Evolutionary conservation across 2,329 filamentous ascomycete species (phyloP), one percentile per base, ranked within the genome.

Genomic region (Xylaria sp.): DNA sequence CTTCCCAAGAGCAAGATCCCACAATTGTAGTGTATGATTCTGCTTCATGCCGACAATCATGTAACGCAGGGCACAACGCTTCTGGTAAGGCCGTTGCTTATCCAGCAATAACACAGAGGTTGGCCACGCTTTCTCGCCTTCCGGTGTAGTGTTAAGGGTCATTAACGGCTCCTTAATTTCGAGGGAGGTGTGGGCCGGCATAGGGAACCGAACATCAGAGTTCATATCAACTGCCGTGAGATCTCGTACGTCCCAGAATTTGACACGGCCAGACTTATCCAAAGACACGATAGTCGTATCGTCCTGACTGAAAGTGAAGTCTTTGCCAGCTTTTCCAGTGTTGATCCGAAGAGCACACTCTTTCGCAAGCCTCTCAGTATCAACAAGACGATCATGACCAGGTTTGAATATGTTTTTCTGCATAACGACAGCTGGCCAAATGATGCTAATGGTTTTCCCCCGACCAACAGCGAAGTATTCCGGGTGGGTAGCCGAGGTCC

Each of bases 41-140:
- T 99, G 96, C 84, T 98, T 97, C 89, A 98, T 93, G 75, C 96
- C 96, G 70, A 99, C 93, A 78, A 99, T 91, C 83, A 99, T 91
- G 83, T 99, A 99, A 69, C 96, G 90, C 70, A 97, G 86, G 56
- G 97, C 94, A 76, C 92, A 91, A 68, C 92, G 91, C 82, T 96
- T 97, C 82, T 91, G 89, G 81, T 97, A 97, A 53, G 96, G 94
- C 70, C 94, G 92, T 81, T 94, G 90, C 85, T 98, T 99, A 82
- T 99, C 96, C 74, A 99, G 90, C 80, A 99, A 91, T 79, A 97
- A 87, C 66, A 99, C 93, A 28, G 96, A 98, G 2, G 95, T 98
- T 7, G 97, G 95, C 90, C 94, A 97, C 4, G 94, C 94, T 83
- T 98, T 97, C 79, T 97, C 96, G 32, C 90, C 90, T 59, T 95